Base-by-base conservation (phyloP, 2,329 filamentous ascomycete genomes). In the Lojkania enalia region DNA sequence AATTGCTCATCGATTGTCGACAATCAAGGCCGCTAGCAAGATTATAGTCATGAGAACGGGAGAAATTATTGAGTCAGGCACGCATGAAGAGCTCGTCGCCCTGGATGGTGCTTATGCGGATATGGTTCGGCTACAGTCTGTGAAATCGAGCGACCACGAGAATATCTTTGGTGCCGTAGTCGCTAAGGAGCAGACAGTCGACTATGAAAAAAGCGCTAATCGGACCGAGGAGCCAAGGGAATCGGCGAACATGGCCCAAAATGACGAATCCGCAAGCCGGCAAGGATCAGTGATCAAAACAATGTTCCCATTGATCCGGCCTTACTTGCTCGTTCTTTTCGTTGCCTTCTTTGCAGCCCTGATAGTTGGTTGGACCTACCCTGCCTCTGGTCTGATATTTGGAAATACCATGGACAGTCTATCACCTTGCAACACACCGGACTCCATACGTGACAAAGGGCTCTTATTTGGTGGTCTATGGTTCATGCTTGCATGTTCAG, bases 401-500 rank as follows among this genome's bases (percentile, higher is more conserved):
- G 82, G 82, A 35, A 77, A 81, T 58, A 80, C 79, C 1, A 74
- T 85, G 33, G 77, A 78, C n/a, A 74, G 67, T 29, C 67, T 85
- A 27, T 81, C 75, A 45, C 74, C 77, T 1, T 84, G 80, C 63
- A 73, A 78, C 29, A 66, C 71, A 9, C 62, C 72, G 2, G 66
- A 69, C 3, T 72, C 69, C 9, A 82, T 84, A 35, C 69, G 73
- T 3, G 73, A 70, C 9, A 61, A 66, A 19, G 81, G 80, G 5
- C 65, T 73, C 25, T 75, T 85, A 52, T 82, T 78, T 27, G 78
- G 78, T 0, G 71, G 81, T 3, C 72, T 85, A 60, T 80, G 83
- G 64, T 84, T 85, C 58, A 75, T 83, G 53, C 71, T 85, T 3
- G 82, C 79, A 1, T 72, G 78, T 25, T 72, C 83, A 16, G 81